Conservation (phyloP, 1,139 yeast genomes). For the Kurtzmaniella quercitrusa region DNA sequence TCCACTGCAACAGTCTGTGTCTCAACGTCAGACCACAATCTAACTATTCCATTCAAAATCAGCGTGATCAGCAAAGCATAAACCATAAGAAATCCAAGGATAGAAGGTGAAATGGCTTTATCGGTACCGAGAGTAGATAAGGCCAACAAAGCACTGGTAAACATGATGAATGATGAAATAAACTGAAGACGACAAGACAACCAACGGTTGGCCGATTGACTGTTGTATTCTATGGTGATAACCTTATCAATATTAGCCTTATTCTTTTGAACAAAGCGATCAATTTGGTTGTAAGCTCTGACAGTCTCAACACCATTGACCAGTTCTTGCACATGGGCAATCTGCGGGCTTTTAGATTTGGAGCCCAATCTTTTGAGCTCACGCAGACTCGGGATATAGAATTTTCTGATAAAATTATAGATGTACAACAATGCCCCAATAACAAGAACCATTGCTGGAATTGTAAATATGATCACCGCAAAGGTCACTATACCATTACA, state of each 20-base stretch:
- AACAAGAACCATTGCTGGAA: slow-evolving; percentile 23
- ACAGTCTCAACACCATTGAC: slow-evolving; percentile 29
- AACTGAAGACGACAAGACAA: slow-evolving; percentile 23
- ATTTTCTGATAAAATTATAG: slow-evolving; percentile 21
- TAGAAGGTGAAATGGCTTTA: slow-evolving; percentile 19
- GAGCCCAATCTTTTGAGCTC: slow-evolving; percentile 25
- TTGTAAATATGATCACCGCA: slow-evolving; percentile 19
- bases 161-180: slow-evolving; percentile 22
- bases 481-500: slow-evolving; percentile 16
- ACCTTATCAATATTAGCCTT: slow-evolving; percentile 15
- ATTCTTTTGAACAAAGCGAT: slow-evolving; percentile 19
- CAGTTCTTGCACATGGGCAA: slow-evolving; percentile 27
- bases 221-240: slow-evolving; percentile 10
- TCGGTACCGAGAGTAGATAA: slow-evolving; percentile 16
- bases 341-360: slow-evolving; percentile 21
- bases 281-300: slow-evolving; percentile 21
- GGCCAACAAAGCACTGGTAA: slow-evolving; percentile 18
- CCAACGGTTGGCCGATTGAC: slow-evolving; percentile 24
- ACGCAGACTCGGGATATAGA: slow-evolving; percentile 24
- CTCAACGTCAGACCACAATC: slow-evolving; percentile 27
- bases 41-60: slow-evolving; percentile 21
- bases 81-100: slow-evolving; percentile 27
- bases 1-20: slow-evolving; percentile 24
- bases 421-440: slow-evolving; percentile 16
- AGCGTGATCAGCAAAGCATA: slow-evolving; percentile 22